A percentile compares a stretch with the other conserved stretches of the same genome.
Conservation (phyloP, 2,329 filamentous ascomycete genomes). For the Penicillium concentricum region DNA sequence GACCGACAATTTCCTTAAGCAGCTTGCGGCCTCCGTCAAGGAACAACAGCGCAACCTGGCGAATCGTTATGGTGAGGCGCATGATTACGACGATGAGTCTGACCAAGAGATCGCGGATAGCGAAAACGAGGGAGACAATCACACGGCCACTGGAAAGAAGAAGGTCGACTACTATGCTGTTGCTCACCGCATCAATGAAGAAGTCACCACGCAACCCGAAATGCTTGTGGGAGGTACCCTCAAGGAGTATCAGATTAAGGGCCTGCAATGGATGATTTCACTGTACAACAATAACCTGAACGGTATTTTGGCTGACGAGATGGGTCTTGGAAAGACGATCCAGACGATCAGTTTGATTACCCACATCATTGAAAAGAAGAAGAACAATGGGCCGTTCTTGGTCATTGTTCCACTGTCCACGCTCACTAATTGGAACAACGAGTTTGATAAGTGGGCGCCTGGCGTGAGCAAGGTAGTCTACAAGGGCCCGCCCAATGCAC, state of each 20-base stretch:
- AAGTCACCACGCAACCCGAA: slow-evolving; percentile 75
- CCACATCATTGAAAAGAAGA: slow-evolving; percentile 94
- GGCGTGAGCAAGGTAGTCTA: slow-evolving; percentile 85
- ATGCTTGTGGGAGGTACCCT: slow-evolving; percentile 89
- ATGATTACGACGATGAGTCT: slow-evolving; percentile 55
- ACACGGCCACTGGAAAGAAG: slow-evolving; percentile 51
- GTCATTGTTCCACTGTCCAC: slow-evolving; percentile 97
- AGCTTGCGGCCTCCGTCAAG: slow-evolving; percentile 92
- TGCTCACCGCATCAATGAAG: slow-evolving; percentile 92
- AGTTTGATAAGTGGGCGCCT: slow-evolving; percentile 99
- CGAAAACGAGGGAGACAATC: slow-evolving; percentile 64
- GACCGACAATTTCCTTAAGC: slow-evolving; percentile 95
- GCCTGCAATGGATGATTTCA: slow-evolving; percentile 99
- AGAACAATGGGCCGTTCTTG: slow-evolving; percentile 85
- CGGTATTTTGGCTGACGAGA: slow-evolving; percentile 96
- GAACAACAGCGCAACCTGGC: slow-evolving; percentile 83
- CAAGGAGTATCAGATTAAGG: slow-evolving; percentile 98
- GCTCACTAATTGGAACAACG: slow-evolving; percentile 95
- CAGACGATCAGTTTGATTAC: slow-evolving; percentile 98
- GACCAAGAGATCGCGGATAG: slow-evolving; percentile 67
- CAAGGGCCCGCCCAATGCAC: slow-evolving; percentile 85
- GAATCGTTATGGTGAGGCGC: slow-evolving; percentile 72
- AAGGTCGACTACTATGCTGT: slow-evolving; percentile 99
- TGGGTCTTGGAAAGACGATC: slow-evolving; percentile 99
- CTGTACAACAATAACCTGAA: slow-evolving; percentile 99